Percentiles rank a stretch among this genome's conserved stretches.
Conservation (phyloP, 495 filamentous ascomycete species). For the Penicillium lagena region DNA sequence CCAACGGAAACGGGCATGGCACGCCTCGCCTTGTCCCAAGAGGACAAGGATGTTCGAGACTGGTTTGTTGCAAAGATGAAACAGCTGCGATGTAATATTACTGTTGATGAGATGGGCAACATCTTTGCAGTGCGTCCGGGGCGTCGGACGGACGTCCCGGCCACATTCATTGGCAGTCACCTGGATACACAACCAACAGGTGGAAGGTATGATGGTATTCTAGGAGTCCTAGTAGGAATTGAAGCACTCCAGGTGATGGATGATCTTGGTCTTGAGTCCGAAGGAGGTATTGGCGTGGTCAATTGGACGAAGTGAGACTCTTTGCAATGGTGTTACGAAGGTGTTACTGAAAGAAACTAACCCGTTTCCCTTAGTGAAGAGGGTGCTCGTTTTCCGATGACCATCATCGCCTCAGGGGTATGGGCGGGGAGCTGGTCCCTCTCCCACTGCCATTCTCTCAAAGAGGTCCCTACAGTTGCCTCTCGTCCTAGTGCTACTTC, state of each 20-base stretch:
- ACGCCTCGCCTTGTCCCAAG: constrained; percentile 59
- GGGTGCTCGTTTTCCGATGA: constrained; percentile 72
- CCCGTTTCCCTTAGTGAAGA: constrained; percentile 54
- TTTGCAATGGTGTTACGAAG: background rate
- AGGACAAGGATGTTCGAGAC: constrained; percentile 64
- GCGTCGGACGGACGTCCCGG: constrained; percentile 41
- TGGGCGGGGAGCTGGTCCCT: constrained; percentile 65
- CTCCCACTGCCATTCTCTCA: constrained; percentile 53
- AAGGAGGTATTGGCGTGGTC: constrained; percentile 64
- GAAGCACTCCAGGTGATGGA: constrained; percentile 63
- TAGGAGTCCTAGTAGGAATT: constrained; percentile 66
- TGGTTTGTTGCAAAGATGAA: constrained; percentile 68
- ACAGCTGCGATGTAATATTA: constrained; percentile 55
- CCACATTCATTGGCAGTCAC: constrained; percentile 68
- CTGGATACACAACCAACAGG: constrained; percentile 75
- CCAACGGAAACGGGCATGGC: constrained; percentile 60
- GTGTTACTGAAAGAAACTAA: too few species aligned
- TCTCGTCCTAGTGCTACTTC: constrained; percentile 35
- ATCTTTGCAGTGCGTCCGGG: constrained; percentile 69
- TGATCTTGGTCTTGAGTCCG: constrained; percentile 60
- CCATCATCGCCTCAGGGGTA: constrained; percentile 70
- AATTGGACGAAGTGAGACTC: constrained; percentile 68
- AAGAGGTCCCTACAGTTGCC: constrained; percentile 43
- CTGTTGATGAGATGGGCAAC: constrained; percentile 64
- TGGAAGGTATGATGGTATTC: constrained; percentile 67